A percentile compares a stretch with the other conserved stretches of the same genome.
Conservation (phyloP, 306 rosid species). For the Vigna radiata region DNA sequence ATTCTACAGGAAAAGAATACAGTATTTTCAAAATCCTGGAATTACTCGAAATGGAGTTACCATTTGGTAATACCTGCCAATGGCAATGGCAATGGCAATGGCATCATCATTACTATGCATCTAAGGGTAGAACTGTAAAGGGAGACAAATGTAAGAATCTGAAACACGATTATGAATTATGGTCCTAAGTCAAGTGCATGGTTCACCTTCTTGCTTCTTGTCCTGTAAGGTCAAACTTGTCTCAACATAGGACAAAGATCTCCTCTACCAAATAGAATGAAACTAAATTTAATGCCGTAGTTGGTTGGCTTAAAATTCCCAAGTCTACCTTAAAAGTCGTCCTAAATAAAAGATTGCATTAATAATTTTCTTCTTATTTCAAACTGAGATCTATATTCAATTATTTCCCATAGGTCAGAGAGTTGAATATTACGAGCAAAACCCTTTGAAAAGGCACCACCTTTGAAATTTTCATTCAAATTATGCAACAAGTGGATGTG, state of each 20-base stretch:
- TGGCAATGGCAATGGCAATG: neutral
- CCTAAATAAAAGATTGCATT: neutral
- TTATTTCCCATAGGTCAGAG: neutral
- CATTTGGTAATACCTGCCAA: conserved; percentile 14
- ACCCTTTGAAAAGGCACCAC: neutral
- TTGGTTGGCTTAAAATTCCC: neutral
- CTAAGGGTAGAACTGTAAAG: no score
- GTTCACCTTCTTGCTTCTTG: neutral
- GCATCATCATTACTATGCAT: neutral
- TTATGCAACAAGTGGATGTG: neutral
- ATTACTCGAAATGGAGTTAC: conserved; percentile 47
- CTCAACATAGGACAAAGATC: neutral
- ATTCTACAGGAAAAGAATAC: conserved; percentile 6
- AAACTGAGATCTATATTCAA: neutral
- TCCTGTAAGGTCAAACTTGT: neutral
- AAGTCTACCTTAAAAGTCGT: conserved; percentile 14
- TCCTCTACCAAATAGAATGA: neutral
- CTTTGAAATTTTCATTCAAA: conserved; percentile 4
- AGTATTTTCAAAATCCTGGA: conserved; percentile 40
- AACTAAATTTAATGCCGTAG: neutral
- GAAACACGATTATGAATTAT: neutral
- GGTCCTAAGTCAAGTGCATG: neutral
- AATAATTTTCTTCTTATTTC: neutral
- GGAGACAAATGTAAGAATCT: neutral
- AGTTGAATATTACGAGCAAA: conserved; percentile 25